Percentiles rank a stretch among this genome's conserved stretches.
These are phyloP conservation scores for Ogataea paraovalis DNA, from an alignment of 805 yeast species.

Conservation along the genomic window DNA sequence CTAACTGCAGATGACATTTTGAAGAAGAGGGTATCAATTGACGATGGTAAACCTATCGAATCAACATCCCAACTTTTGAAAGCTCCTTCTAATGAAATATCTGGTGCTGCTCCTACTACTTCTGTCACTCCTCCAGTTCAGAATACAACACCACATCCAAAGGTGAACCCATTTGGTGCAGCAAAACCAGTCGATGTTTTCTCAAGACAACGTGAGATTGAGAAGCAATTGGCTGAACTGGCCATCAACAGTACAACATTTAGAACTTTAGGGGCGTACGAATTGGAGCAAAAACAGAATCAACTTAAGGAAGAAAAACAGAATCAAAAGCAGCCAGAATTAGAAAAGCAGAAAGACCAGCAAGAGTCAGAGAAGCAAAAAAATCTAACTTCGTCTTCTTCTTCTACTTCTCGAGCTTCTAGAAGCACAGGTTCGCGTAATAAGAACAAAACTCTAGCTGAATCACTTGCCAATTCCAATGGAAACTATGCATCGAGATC, in stretches of 20 bases:
- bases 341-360: background rate
- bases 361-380: background rate
- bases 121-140: conserved; percentile 3
- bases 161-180: conserved; percentile 69
- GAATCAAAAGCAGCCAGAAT: background rate
- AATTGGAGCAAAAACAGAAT: conserved; percentile 7
- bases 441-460: background rate
- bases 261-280: conserved; percentile 26
- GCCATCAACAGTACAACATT: conserved; percentile 44
- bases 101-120: no score
- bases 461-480: background rate
- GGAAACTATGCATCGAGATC: background rate
- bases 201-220: conserved; percentile 60
- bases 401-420: background rate
- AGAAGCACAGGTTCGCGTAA: background rate
- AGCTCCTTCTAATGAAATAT: background rate
- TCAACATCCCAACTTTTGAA: background rate
- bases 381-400: background rate
- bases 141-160: conserved; percentile 28
- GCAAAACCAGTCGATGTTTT: conserved; percentile 84
- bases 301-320: background rate
- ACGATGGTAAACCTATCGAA: background rate
- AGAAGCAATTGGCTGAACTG: conserved; percentile 39
- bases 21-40: conserved; percentile 9
- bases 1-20: conserved; percentile 11